phyloP scores from a whole-genome alignment of 2,329 filamentous ascomycete species.

The Aspergillus pseudonomiae region DNA sequence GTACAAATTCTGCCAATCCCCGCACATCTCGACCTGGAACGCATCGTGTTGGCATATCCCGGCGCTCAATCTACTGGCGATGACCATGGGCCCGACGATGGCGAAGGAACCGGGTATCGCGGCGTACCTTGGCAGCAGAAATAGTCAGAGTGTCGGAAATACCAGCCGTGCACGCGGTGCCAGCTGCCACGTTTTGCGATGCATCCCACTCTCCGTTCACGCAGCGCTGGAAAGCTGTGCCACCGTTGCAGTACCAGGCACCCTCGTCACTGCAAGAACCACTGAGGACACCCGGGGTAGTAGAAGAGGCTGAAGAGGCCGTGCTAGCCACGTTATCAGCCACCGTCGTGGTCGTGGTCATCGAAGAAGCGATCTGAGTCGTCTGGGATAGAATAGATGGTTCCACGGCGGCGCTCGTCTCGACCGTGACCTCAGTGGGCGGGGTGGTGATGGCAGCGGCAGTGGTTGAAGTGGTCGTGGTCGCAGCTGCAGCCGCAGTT shows the following conservation, averaged over 20 bases:
- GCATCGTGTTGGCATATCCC: background rate
- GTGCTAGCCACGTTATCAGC: background rate
- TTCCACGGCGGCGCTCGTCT: background rate
- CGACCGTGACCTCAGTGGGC: background rate
- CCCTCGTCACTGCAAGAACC: constrained; percentile 20
- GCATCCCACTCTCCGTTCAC: constrained; percentile 22
- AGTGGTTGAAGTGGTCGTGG: background rate
- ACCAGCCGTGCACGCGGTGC: constrained; percentile 18
- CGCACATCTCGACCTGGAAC: background rate
- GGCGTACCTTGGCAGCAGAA: background rate
- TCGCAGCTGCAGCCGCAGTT: constrained; percentile 14
- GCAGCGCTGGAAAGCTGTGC: constrained; percentile 22
- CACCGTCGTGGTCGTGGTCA: background rate
- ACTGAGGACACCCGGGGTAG: background rate
- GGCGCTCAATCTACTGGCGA: background rate
- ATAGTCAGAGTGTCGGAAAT: constrained; percentile 7
- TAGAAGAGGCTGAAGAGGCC: background rate
- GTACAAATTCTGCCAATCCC: background rate
- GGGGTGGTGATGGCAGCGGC: background rate
- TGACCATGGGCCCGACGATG: background rate
- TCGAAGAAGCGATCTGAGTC: background rate
- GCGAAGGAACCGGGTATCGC: background rate
- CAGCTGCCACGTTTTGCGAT: constrained; percentile 18
- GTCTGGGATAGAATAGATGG: background rate
- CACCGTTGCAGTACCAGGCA: constrained; percentile 29